Base-by-base conservation (phyloP, 192 early-diverging fungal genomes). In the Podila minutissima region DNA sequence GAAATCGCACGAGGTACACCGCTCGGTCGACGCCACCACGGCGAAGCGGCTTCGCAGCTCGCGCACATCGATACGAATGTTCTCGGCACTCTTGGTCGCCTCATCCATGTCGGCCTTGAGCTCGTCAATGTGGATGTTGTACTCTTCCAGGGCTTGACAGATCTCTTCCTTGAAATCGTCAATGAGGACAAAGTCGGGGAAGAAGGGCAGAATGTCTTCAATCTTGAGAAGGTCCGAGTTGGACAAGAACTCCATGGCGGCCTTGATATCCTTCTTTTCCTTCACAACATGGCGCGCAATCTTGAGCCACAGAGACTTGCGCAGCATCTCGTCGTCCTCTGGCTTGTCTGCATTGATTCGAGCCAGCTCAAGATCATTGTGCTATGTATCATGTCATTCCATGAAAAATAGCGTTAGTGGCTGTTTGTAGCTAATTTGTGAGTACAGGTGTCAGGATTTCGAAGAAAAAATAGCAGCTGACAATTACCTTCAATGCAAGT, bases 141-240 rank as follows among this genome's bases (percentile, higher is more conserved):
- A 98, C 55, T 97, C 93, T 66, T 97, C 94, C 13, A 99, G 85
- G 7, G 97, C 97, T 7, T 85, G 66, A 75, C 93, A 95, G 20
- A 99, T 93, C 64, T 99, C 98, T 37, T 95, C 93, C 84, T 98
- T 99, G 84, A 99, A 97, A 75, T 98, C 94, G 72, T 99, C 95
- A 76, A 99, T 99, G 0, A 95, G 87, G 1, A 97, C 94, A 86
- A 99, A 98, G 72, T 98, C 98, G 0, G 97, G 98, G 79, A 99
- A 99, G 74, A 94, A 97, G 2, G 95, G 96, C 65, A 99, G 83
- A 63, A 99, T 94, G 83, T 99, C 96, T 76, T 97, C 97, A 57
- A 99, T 94, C 62, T 94, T 95, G 33, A 97, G 83, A 11, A 97
- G 74, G 49, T 97, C 93, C 22, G 93, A 92, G 58, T 93, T 87